Base-by-base conservation (phyloP, 2,329 filamentous ascomycete genomes). In the Hypomyces rosellus region DNA sequence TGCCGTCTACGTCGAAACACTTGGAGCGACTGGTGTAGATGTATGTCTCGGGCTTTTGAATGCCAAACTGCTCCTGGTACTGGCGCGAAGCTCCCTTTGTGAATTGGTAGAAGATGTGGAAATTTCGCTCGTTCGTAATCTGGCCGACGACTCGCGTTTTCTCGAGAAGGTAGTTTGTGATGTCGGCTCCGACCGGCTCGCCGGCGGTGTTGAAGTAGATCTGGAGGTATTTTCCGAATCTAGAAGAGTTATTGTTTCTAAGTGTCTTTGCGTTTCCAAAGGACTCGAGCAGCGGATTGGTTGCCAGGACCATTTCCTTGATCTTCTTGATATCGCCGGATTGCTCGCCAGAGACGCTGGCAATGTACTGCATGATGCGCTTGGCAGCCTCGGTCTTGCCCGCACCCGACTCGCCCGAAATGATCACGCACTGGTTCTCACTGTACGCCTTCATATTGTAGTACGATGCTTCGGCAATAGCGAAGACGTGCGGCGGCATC, bases 381-480 rank as follows among this genome's bases (percentile, higher is more conserved):
- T 99, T 97, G 54, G 93, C 93, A 5, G 93, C 93, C 71, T 99
- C 93, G 13, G 93, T 99, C 78, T 99, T 99, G 68, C 93, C 93
- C 34, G 93, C 93, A 66, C 93, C 93, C 3, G 93, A 97, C 73
- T 99, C 93, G 66, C 93, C 93, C 4, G 93, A 97, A 61, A 99
- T 99, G 70, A 99, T 99, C 59, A 99, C 92, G 73, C 93, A 97
- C 70, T 99, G 93, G 74, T 97, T 97, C 61, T 97, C 93, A 64
- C 89, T 89, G 77, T 99, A 99, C 43, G 91, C 92, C 70, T 97
- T 97, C 93, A 99, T 97, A 75, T 99, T 97, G 75, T 97, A 97
- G 76, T 99, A 99, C 49, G 91, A 72, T 7, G 92, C 87, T 72
- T 99, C 93, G 65, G 93, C 93, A 63, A 99, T 93, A 54, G 90